Conservation (phyloP, 1,284 basidiomycete species). For the Volvariella surrecta region DNA sequence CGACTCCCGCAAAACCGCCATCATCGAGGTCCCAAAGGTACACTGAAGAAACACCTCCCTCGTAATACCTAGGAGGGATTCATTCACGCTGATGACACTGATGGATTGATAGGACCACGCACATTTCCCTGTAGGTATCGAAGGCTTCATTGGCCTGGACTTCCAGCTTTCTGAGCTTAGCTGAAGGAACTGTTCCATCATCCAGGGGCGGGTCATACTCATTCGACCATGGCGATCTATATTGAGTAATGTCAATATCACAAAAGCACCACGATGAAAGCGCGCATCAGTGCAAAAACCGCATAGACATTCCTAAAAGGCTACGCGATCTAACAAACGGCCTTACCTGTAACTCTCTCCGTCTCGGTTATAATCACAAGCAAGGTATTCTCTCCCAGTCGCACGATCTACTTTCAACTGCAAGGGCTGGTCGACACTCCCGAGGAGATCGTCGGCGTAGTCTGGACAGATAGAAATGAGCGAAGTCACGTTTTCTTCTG, state of each 20-base stretch:
- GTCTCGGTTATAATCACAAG: constrained; percentile 97
- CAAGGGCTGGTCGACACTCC: constrained; percentile 93
- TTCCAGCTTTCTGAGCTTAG: constrained; percentile 86
- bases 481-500: constrained; percentile 82
- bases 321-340: neutral
- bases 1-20: constrained; percentile 93
- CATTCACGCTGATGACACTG: neutral
- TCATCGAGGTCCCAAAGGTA: constrained; percentile 99
- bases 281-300: neutral
- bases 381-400: constrained; percentile 84
- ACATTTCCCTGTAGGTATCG: constrained; percentile 96
- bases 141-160: constrained; percentile 93
- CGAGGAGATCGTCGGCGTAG: constrained; percentile 91
- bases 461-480: constrained; percentile 87
- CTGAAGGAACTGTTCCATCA: constrained; percentile 80
- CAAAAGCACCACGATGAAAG: too few relatives aligned
- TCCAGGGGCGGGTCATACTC: constrained; percentile 86
- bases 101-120: constrained; percentile 16
- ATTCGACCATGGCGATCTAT: constrained; percentile 95
- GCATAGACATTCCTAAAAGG: neutral
- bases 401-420: constrained; percentile 73
- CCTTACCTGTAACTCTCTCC: constrained; percentile 87
- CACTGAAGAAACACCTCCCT: constrained; percentile 94
- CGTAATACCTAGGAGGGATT: constrained; percentile 68
- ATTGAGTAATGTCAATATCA: too few relatives aligned